A percentile compares a stretch with the other conserved stretches of the same genome.
These are phyloP conservation scores for Dispira simplex DNA, from an alignment of 192 early-diverging fungal species.

Conservation along the genomic window DNA sequence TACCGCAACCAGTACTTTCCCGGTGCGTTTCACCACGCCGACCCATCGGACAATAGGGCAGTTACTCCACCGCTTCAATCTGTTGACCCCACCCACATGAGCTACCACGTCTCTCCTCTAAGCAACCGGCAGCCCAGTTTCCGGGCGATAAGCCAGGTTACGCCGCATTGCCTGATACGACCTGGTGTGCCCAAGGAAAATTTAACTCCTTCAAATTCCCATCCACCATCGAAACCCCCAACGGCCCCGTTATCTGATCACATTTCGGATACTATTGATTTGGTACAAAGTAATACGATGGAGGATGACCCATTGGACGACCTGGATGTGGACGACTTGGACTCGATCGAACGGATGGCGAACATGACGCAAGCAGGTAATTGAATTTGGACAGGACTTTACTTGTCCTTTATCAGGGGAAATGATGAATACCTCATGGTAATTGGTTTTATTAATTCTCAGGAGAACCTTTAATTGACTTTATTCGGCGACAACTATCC, in stretches of 20 bases:
- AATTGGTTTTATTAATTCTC: too few relatives aligned
- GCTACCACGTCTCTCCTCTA: neutral
- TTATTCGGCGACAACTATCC: too few relatives aligned
- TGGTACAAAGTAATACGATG: neutral
- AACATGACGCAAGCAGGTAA: neutral
- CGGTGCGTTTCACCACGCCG: neutral
- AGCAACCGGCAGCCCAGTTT: neutral
- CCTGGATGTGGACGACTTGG: conserved; percentile 1
- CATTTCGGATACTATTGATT: neutral
- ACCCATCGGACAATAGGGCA: neutral
- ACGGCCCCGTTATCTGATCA: neutral
- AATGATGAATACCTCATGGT: too few relatives aligned
- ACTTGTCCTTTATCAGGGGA: too few relatives aligned
- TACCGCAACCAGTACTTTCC: conserved; percentile 9
- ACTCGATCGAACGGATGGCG: neutral
- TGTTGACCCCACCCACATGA: neutral
- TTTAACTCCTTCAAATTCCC: neutral
- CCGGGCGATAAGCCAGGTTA: neutral
- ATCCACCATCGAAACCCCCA: neutral
- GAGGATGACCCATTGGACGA: neutral
- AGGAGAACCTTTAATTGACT: too few relatives aligned
- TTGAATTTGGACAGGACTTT: too few relatives aligned
- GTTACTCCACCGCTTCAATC: neutral
- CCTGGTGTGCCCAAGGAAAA: neutral
- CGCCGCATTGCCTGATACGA: neutral